Conservation (phyloP, 2,329 filamentous ascomycete species). For the Simplicillium sp. region DNA sequence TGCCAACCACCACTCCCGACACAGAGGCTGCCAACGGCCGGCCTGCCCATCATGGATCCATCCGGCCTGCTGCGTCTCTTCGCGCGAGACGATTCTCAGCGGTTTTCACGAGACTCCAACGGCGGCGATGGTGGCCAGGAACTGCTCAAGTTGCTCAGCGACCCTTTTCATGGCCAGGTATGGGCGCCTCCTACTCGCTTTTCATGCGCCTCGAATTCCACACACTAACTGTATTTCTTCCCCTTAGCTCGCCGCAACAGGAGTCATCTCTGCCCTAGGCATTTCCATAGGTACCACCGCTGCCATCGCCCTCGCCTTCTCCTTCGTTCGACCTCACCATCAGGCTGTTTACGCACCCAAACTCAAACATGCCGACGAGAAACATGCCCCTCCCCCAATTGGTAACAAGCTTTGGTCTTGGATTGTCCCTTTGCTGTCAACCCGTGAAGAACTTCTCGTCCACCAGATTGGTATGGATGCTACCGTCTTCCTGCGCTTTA, state of each 20-base stretch:
- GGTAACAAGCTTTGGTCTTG: conserved; percentile 84
- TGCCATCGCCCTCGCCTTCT: conserved; percentile 72
- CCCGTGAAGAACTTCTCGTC: conserved; percentile 67
- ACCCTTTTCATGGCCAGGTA: conserved; percentile 41
- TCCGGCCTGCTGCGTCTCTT: neutral
- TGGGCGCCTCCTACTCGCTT: conserved; percentile 5
- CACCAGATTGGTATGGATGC: conserved; percentile 86
- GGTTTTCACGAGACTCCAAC: neutral
- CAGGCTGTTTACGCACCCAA: conserved; percentile 90
- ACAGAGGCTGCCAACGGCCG: neutral
- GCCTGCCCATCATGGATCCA: neutral
- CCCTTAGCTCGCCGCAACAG: conserved; percentile 16
- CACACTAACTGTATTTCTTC: conserved; percentile 1
- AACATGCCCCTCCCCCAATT: conserved; percentile 78
- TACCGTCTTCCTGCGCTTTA: conserved; percentile 79
- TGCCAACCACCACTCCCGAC: neutral
- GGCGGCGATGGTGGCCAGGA: conserved; percentile 27
- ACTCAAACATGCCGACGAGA: conserved; percentile 83
- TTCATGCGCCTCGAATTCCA: neutral
- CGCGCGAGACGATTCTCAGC: neutral
- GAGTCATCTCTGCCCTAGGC: conserved; percentile 65
- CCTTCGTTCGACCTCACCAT: conserved; percentile 82
- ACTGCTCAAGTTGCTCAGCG: conserved; percentile 36
- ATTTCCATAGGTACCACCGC: conserved; percentile 70
- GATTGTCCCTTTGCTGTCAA: conserved; percentile 68